Percentiles rank a stretch among this genome's conserved stretches.
Conservation (phyloP, 2,329 filamentous ascomycete species). For the Pseudocercospora eumusae region DNA sequence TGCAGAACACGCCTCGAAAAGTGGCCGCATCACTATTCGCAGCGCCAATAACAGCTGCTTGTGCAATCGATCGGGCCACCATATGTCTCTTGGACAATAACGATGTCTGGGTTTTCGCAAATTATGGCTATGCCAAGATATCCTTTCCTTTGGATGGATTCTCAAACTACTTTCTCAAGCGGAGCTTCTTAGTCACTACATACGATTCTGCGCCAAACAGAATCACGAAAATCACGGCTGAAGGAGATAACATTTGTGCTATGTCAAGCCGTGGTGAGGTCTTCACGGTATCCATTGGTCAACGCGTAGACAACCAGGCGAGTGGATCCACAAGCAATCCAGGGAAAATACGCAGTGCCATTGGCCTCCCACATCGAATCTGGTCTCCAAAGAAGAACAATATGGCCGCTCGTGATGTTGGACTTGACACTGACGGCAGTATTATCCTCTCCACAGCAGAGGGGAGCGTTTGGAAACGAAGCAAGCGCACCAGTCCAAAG, state of each 20-base stretch:
- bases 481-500: slow-evolving; percentile 79
- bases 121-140: slow-evolving; percentile 92
- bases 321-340: slow-evolving; percentile 85
- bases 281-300: slow-evolving; percentile 78
- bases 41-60: slow-evolving; percentile 72
- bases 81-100: slow-evolving; percentile 81
- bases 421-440: slow-evolving; percentile 87
- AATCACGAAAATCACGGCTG: slow-evolving; percentile 75
- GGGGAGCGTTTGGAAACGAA: slow-evolving; percentile 88
- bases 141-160: slow-evolving; percentile 77
- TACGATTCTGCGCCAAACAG: slow-evolving; percentile 66
- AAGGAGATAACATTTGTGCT: slow-evolving; percentile 88
- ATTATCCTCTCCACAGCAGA: slow-evolving; percentile 92
- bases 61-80: slow-evolving; percentile 88
- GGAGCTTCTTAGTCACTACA: slow-evolving; percentile 65
- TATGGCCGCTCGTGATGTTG: slow-evolving; percentile 82
- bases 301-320: slow-evolving; percentile 63
- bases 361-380: slow-evolving; percentile 76
- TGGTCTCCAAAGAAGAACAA: slow-evolving; percentile 86
- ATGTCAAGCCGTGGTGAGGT: slow-evolving; percentile 82
- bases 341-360: slow-evolving; percentile 79
- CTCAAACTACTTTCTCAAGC: slow-evolving; percentile 67
- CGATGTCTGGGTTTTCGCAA: slow-evolving; percentile 90
- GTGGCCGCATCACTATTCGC: slow-evolving; percentile 83
- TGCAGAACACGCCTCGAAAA: slow-evolving; percentile 79